Percentiles rank a stretch among this genome's conserved stretches.
phyloP scores from a whole-genome alignment of 2,329 filamentous ascomycete species.

The Polychaeton citri region DNA sequence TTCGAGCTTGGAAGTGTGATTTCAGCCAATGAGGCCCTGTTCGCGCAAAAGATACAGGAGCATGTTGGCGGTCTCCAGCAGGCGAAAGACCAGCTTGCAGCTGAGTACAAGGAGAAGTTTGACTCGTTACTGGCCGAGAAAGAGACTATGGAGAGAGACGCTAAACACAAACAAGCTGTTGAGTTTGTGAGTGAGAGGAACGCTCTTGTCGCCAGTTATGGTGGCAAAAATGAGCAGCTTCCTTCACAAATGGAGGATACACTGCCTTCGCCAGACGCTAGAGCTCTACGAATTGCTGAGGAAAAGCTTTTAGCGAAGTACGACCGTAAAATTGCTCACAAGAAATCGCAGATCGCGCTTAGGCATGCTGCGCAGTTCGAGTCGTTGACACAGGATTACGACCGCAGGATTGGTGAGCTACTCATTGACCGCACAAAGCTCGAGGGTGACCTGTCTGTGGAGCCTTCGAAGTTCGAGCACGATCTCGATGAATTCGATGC shows the following conservation, averaged over 20 bases:
- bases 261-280: constrained; percentile 11
- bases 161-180: constrained; percentile 15
- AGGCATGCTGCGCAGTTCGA: constrained; percentile 22
- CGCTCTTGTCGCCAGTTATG: constrained; percentile 17
- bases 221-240: constrained; percentile 10
- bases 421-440: constrained; percentile 16
- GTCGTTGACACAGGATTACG: constrained; percentile 20
- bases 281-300: constrained; percentile 17
- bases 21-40: constrained; percentile 21
- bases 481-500: constrained; percentile 15
- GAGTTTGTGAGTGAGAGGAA: constrained; percentile 20
- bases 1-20: constrained; percentile 22
- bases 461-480: constrained; percentile 20
- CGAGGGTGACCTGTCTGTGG: constrained; percentile 19
- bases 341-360: constrained; percentile 22
- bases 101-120: constrained; percentile 21
- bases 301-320: constrained; percentile 20
- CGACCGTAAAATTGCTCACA: constrained; percentile 18
- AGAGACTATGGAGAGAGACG: constrained; percentile 17
- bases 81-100: constrained; percentile 21
- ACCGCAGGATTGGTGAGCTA: constrained; percentile 17
- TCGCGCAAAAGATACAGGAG: constrained; percentile 22
- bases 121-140: constrained; percentile 18
- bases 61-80: constrained; percentile 22
- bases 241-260: constrained; percentile 10